Evolutionary conservation across 371 early-diverging fungal genomes (phyloP), one percentile per base, ranked within the genome.

Genomic region (Rhizopus stolonifer): DNA sequence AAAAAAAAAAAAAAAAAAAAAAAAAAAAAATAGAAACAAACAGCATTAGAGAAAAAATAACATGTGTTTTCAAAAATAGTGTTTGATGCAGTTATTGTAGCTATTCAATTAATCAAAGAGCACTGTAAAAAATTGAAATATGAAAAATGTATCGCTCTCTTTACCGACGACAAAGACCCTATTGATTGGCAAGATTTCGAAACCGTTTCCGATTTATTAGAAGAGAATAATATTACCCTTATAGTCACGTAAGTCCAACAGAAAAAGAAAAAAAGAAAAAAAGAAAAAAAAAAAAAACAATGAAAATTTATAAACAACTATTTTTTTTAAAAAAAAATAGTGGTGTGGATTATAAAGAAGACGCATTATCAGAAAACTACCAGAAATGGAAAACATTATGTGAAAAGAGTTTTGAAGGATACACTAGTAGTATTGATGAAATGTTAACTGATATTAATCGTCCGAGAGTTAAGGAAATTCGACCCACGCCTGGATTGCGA

Each of bases 1-100:
- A 31, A 21, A 21, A n/a, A n/a, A 26, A 33, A 18, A 18, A 46
- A 13, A 19, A 29, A 44, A 7, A 3, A 32, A 22, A 31, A 68
- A 65, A 69, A 17, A 52, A 45, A 38, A 57, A 54, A 60, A 51
- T 11, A 43, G 9, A 31, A 21, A 21, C n/a, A n/a, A n/a, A n/a
- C n/a, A n/a, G n/a, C n/a, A n/a, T n/a, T n/a, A n/a, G n/a, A n/a
- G 15, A 26, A 33, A 18, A 18, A 46, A 13, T 13, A 29, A 44
- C 7, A 3, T 22, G 25, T 32, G 13, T 44, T 5, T 47, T n/a
- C 26, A 26, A 23, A 2, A 34, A 10, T 64, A 81, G 79, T 78
- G 18, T 45, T 88, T 52, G 86, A 86, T 61, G 88, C 83, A 5
- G 58, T 89, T 43, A 82, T 88, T 47, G 69, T 89, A 8, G 84